Conservation (phyloP, 805 yeast genomes). For the Helenozyma rhizophorensis region DNA sequence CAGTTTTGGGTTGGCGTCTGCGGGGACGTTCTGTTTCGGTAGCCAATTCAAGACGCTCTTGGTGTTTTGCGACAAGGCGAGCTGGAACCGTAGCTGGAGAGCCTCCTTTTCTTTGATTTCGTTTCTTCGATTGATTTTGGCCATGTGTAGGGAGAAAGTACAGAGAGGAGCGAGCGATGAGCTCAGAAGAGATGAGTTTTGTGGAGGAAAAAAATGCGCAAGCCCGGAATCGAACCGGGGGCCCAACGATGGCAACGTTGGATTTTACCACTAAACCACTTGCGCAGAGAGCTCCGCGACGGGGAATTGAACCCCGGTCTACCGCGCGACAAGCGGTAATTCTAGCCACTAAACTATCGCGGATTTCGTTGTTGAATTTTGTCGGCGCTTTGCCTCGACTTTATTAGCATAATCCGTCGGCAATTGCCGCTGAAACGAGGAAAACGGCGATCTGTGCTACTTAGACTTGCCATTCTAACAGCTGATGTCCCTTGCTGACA, state of each 20-base stretch:
- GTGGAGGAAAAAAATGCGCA: constrained; percentile 13
- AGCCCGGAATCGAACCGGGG: constrained; percentile 22
- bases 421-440: too few relatives aligned
- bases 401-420: too few relatives aligned
- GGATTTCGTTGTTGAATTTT: constrained; percentile 8
- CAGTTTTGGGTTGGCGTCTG: not conserved
- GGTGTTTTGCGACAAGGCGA: constrained; percentile 36
- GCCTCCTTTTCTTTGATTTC: constrained; percentile 45
- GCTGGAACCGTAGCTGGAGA: constrained; percentile 44
- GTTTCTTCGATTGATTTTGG: constrained; percentile 27
- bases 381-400: too few relatives aligned
- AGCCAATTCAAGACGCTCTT: constrained; percentile 39
- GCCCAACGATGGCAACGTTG: constrained; percentile 21
- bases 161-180: too few relatives aligned
- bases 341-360: constrained; percentile 24
- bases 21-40: constrained; percentile 3
- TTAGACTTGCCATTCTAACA: too few relatives aligned
- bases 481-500: too few relatives aligned
- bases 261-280: constrained; percentile 20
- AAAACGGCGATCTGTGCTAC: too few relatives aligned
- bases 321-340: constrained; percentile 23
- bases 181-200: constrained; percentile 1
- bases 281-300: constrained; percentile 19
- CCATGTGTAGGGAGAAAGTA: too few relatives aligned
- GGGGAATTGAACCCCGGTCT: constrained; percentile 24